Conservation (phyloP, 352 stramenopile genomes). For the Pythium utonaiense region DNA sequence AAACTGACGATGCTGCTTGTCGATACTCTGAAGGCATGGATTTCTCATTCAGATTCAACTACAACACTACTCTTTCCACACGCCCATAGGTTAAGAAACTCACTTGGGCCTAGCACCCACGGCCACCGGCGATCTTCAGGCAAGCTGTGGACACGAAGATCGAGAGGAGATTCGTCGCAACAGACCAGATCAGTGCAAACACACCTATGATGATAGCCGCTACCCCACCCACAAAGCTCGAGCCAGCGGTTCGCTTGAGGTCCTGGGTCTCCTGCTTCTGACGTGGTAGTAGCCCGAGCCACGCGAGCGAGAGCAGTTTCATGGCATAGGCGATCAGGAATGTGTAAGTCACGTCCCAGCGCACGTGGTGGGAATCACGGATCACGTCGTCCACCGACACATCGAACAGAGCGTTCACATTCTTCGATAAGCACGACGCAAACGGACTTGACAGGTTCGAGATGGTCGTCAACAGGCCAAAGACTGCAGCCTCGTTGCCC, state of each 20-base stretch:
- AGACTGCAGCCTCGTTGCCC: constrained; percentile 46
- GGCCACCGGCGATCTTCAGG: constrained; percentile 48
- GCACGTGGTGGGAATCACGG: constrained; percentile 27
- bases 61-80: not conserved
- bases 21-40: not conserved
- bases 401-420: constrained; percentile 36
- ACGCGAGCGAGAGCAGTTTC: constrained; percentile 41
- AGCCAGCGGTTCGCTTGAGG: constrained; percentile 34
- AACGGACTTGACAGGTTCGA: constrained; percentile 37
- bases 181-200: constrained; percentile 55
- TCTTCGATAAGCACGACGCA: constrained; percentile 38
- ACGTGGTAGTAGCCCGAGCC: constrained; percentile 48
- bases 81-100: not conserved
- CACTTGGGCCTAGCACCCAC: constrained; percentile 31
- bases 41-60: not conserved
- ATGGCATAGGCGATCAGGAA: constrained; percentile 37
- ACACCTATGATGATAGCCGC: constrained; percentile 30
- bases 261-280: constrained; percentile 55
- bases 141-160: constrained; percentile 58
- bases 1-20: not conserved
- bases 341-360: constrained; percentile 31
- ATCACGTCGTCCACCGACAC: constrained; percentile 33
- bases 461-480: constrained; percentile 43
- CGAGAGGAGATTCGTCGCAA: constrained; percentile 51
- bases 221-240: constrained; percentile 35